Conservation (phyloP, 1,284 basidiomycete species). For the Stereum hirsutum region DNA sequence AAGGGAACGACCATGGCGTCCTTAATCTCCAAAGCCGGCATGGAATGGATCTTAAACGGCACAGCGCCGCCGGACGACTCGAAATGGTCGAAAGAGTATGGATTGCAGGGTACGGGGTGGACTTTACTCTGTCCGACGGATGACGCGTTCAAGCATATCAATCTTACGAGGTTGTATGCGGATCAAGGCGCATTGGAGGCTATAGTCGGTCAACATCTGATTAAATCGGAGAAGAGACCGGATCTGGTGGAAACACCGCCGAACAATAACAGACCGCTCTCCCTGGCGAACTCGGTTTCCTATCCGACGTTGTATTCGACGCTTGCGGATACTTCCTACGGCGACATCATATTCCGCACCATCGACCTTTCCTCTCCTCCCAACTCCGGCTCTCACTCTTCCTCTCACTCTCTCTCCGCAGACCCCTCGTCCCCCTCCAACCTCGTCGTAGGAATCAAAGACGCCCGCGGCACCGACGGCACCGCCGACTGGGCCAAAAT, state of each 20-base stretch:
- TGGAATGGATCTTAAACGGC: constrained; percentile 88
- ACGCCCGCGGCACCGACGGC: constrained; percentile 70
- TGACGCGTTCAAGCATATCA: constrained; percentile 84
- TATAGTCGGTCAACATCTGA: constrained; percentile 86
- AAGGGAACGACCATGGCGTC: constrained; percentile 84
- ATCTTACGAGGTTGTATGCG: constrained; percentile 72
- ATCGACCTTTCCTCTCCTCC: no score
- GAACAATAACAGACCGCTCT: constrained; percentile 63
- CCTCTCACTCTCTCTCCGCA: no score
- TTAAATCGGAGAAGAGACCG: constrained; percentile 42
- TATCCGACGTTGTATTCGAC: constrained; percentile 68
- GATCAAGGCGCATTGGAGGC: constrained; percentile 50
- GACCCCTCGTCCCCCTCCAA: no score
- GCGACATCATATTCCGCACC: constrained; percentile 73
- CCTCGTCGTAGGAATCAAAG: constrained; percentile 86
- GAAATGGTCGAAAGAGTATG: constrained; percentile 44
- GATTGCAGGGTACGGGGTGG: constrained; percentile 48
- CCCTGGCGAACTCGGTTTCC: constrained; percentile 59
- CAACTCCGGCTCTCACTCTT: no score
- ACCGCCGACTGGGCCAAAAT: constrained; percentile 72
- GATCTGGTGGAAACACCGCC: constrained; percentile 21
- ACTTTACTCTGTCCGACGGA: constrained; percentile 89
- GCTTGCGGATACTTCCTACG: constrained; percentile 58
- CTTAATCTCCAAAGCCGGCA: constrained; percentile 73
- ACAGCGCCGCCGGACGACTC: constrained; percentile 63